Evolutionary conservation across 2,329 filamentous ascomycete species (phyloP), one percentile per base, ranked within the genome.

Genomic region (Colletotrichum magnum): DNA sequence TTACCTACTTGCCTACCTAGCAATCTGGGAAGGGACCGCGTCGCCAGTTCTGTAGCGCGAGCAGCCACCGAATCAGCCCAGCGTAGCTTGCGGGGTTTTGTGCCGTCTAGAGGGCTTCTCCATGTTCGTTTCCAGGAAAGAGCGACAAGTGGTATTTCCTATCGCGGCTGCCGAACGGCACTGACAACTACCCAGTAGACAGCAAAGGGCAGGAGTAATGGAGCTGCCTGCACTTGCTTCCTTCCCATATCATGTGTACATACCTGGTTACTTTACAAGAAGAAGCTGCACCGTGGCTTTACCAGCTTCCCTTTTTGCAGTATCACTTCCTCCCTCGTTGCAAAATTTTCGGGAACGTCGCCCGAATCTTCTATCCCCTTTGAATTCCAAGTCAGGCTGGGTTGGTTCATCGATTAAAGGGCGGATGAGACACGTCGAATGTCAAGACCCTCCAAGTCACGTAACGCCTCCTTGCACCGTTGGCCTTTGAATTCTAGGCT

Each of bases 351-450:
- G 15, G 45, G 12, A 13, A 28, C 26, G 16, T 13, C 6, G 32
- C 32, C 32, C 32, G 7, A 36, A 36, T 36, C 32, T 6, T 36
- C 32, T 10, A n/a, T 13, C 5, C 50, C 56, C 62, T 57, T 18
- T 24, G 12, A 36, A 28, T 66, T 41, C 50, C 41, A 59, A 56
- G 24, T 51, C 13, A 16, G 39, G 51, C 18, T 32, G 56, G 9
- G 6, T 10, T 24, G 9, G 32, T 10, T 24, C 32, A 59, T 16
- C 7, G 36, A 63, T 26, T 52, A 10, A 51, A 69, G 66, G 56
- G 65, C 53, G 66, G 36, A 61, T 56, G 66, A 69, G 61, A 66
- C 66, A 56, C 51, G 18, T 56, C 16, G 43, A 60, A 69, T 51
- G 50, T 52, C 50, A 51, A 62, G 54, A 60, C 59, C 56, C 65